A percentile compares a stretch with the other conserved stretches of the same genome.
phyloP scores from a whole-genome alignment of 805 yeast genomes.

The Yamadazyma paraphyllophila region DNA sequence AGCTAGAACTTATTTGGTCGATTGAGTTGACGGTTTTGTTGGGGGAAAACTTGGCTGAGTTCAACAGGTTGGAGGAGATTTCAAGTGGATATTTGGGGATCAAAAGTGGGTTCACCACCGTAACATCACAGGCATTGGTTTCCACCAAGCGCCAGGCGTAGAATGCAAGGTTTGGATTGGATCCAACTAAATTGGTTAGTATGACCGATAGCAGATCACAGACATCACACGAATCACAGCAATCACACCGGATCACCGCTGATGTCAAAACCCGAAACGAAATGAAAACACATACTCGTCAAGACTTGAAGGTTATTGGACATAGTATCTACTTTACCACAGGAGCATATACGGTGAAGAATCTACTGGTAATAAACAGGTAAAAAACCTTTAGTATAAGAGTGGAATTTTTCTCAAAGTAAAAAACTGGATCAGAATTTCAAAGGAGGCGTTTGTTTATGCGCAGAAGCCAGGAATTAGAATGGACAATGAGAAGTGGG shows the following conservation, averaged over 20 bases:
- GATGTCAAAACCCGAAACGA: background rate
- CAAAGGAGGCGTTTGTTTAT: slow-evolving; percentile 4
- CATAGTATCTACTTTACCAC: slow-evolving; percentile 10
- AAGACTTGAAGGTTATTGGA: slow-evolving; percentile 19
- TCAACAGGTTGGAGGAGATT: slow-evolving; percentile 18
- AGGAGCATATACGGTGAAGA: too few species aligned
- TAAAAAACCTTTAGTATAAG: background rate
- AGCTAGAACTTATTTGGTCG: slow-evolving; percentile 4
- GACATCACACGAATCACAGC: background rate
- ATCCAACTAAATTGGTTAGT: slow-evolving; percentile 40
- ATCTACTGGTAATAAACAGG: background rate
- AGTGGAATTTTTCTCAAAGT: slow-evolving; percentile 1
- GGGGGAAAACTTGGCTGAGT: slow-evolving; percentile 13
- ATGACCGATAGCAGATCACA: background rate
- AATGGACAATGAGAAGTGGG: background rate
- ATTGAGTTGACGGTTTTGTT: slow-evolving; percentile 12
- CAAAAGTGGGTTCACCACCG: slow-evolving; percentile 37
- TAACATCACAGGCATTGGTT: slow-evolving; percentile 35
- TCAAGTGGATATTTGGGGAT: slow-evolving; percentile 15
- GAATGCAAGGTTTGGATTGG: slow-evolving; percentile 56
- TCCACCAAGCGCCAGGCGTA: slow-evolving; percentile 57
- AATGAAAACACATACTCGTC: slow-evolving; percentile 18
- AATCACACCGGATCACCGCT: background rate
- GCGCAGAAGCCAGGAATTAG: background rate
- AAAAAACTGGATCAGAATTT: slow-evolving; percentile 1